phyloP scores from a whole-genome alignment of 495 filamentous ascomycete species.

The Penicillium pulvis region DNA sequence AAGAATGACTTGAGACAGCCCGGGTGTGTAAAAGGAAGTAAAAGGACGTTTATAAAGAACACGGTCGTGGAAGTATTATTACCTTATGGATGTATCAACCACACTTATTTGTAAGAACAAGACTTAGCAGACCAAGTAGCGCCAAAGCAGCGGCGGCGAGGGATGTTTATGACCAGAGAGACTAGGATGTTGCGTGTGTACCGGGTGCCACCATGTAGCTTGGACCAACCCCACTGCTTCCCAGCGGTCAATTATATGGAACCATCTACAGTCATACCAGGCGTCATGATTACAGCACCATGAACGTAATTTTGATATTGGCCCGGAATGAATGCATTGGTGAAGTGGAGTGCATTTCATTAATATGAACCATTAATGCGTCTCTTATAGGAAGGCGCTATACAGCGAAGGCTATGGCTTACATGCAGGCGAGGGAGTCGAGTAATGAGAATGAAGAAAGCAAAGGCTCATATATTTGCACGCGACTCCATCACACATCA shows the following conservation, averaged over 20 bases:
- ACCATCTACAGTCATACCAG: not conserved
- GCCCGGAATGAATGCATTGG: too few relatives aligned
- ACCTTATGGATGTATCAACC: not conserved
- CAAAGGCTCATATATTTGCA: slow-evolving; percentile 1
- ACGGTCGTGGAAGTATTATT: too few relatives aligned
- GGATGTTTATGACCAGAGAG: not conserved
- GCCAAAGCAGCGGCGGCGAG: not conserved
- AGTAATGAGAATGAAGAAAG: not conserved
- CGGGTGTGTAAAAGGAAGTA: not conserved
- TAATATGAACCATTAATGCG: too few relatives aligned
- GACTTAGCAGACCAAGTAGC: too few relatives aligned
- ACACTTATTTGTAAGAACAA: too few relatives aligned
- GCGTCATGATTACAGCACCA: not conserved
- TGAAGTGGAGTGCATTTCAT: not conserved
- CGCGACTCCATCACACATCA: slow-evolving; percentile 1
- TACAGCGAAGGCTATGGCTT: not conserved
- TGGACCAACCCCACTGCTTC: not conserved
- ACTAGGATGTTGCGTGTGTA: not conserved
- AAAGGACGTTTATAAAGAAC: not conserved
- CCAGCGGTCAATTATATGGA: not conserved
- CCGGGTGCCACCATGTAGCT: not conserved
- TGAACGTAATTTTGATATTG: not conserved
- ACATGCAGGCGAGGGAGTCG: not conserved
- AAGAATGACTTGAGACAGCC: not conserved
- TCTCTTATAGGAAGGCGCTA: too few relatives aligned